Evolutionary conservation across 192 early-diverging fungal genomes (phyloP), one percentile per base, ranked within the genome.

Genomic region (Coemansia umbellata): DNA sequence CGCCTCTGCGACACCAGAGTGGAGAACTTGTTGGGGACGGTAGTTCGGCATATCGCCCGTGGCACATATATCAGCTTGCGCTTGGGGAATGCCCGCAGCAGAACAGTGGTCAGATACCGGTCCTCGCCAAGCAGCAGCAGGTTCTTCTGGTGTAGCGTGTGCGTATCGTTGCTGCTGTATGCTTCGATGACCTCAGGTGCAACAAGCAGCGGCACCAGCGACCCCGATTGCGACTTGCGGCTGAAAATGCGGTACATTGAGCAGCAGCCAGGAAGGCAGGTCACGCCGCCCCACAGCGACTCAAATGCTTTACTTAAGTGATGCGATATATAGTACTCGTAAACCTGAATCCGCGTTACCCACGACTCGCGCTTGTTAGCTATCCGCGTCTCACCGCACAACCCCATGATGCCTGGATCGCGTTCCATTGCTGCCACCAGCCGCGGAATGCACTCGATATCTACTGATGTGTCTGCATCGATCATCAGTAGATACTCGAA

Each of bases 291-390:
- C 85, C 94, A 98, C 21, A 94, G 82, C 17, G 89, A 88, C 78
- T 98, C 95, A 63, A 98, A 98, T 0, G 93, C 88, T 65, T 95
- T 93, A 50, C 88, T 86, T 42, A 98, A 82, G 66, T 99, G 93
- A 66, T 99, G 96, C 39, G 91, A 93, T 40, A 95, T 97, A 60
- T 93, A 99, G 78, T 99, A 99, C 70, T 99, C 96, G 62, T 91
- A 99, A 1, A 99, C 96, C 72, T 97, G 95, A 60, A 99, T 99
- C 70, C 85, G 86, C 11, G 91, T 90, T 5, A 93, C 90, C 89
- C 90, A 89, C 33, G 78, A 82, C 21, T 85, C 86, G 3, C 72
- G 78, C 78, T 95, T 95, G 80, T 99, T 99, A 36, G 83, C 88
- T 56, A 99, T 91, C 43, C 90, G 82, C 8, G 96, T 95, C 74